These are phyloP conservation scores for Gyrodon lividus DNA, from an alignment of 768 basidiomycete genomes.

Conservation along the genomic window DNA sequence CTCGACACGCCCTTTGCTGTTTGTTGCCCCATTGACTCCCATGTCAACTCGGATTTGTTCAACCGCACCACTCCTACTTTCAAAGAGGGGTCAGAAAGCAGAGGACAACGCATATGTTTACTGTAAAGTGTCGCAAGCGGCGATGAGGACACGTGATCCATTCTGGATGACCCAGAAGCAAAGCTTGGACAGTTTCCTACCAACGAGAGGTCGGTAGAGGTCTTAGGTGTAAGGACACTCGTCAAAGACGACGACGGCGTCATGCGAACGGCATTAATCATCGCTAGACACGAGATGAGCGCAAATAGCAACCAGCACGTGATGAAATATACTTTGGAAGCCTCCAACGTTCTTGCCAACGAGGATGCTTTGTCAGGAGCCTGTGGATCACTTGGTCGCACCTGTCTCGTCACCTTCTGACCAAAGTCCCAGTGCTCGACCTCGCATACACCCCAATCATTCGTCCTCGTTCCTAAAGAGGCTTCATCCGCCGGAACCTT, in stretches of 20 bases:
- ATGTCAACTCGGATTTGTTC: slow-evolving; percentile 98
- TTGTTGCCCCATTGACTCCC: slow-evolving; percentile 61
- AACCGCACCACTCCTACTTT: slow-evolving; percentile 75
- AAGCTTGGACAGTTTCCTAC: slow-evolving; percentile 96
- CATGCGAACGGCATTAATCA: slow-evolving; percentile 76
- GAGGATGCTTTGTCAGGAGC: slow-evolving; percentile 80
- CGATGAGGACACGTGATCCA: slow-evolving; percentile 87
- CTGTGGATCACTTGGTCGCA: slow-evolving; percentile 35
- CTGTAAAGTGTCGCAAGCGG: slow-evolving; percentile 98
- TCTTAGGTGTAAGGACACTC: slow-evolving; percentile 92
- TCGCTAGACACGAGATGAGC: slow-evolving; percentile 48
- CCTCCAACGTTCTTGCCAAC: slow-evolving; percentile 90
- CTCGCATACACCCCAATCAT: slow-evolving; percentile 72
- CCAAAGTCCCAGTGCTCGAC: slow-evolving; percentile 84
- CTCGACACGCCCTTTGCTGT: slow-evolving; percentile 80
- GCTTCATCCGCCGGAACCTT: slow-evolving; percentile 63
- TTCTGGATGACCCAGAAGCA: slow-evolving; percentile 99
- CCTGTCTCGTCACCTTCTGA: slow-evolving; percentile 40
- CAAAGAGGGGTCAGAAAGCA: background rate
- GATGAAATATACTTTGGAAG: slow-evolving; percentile 67
- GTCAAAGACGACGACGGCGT: slow-evolving; percentile 88
- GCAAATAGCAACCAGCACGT: background rate
- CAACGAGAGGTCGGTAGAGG: slow-evolving; percentile 92
- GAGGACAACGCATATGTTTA: slow-evolving; percentile 28
- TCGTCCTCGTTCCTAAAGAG: slow-evolving; percentile 74